These are phyloP conservation scores for Buxus sempervirens DNA, from an alignment of 164 flowering plant species.

Conservation along the genomic window DNA sequence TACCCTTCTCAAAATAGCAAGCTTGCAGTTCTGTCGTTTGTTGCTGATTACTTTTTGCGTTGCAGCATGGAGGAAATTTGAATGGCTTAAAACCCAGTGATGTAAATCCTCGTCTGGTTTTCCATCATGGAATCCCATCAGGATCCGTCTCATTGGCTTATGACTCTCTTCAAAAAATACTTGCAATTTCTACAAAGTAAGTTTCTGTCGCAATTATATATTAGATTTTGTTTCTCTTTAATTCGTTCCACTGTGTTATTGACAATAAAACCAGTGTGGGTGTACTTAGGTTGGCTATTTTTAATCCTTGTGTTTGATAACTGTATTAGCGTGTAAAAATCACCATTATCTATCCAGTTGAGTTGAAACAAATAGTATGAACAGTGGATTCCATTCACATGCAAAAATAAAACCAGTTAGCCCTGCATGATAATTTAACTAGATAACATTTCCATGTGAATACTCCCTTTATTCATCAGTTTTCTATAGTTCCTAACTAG, in stretches of 20 bases:
- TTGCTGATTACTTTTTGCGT: not conserved
- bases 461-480: not conserved
- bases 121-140: slow-evolving; percentile 82
- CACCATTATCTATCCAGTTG: too few relatives aligned
- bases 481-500: not conserved
- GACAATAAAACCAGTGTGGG: too few relatives aligned
- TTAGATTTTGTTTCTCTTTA: too few relatives aligned
- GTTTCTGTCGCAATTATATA: slow-evolving; percentile 7
- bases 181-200: slow-evolving; percentile 79
- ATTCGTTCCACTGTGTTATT: not conserved
- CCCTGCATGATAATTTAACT: too few relatives aligned
- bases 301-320: too few relatives aligned
- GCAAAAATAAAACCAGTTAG: too few relatives aligned
- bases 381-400: not conserved
- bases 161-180: slow-evolving; percentile 68
- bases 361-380: too few relatives aligned
- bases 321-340: too few relatives aligned
- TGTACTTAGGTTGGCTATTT: too few relatives aligned
- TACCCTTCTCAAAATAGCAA: not conserved
- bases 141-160: slow-evolving; percentile 56
- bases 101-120: slow-evolving; percentile 60
- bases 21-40: not conserved
- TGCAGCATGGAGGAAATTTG: slow-evolving; percentile 53
- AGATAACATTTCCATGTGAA: not conserved
- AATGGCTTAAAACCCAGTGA: slow-evolving; percentile 56